Evolutionary conservation across 768 basidiomycete species (phyloP), one percentile per base, ranked within the genome.

Genomic region (Tylopilus rubrobrunneus): DNA sequence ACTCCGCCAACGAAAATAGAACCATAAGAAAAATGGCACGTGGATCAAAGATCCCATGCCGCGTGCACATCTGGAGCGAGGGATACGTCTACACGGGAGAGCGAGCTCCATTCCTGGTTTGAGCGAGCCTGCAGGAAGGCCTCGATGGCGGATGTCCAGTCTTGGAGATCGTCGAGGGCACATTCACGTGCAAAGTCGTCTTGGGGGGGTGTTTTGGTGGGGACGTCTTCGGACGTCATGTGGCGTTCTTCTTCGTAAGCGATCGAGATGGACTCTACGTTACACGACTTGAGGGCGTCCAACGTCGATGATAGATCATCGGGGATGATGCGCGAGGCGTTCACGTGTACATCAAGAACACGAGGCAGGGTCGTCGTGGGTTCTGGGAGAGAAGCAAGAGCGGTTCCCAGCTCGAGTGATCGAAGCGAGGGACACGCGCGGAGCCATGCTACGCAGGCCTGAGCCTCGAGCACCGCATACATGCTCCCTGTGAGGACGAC

Each of bases 401-500:
- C 29, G 3, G 62, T 52, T 7, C 66, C 68, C 1, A 67, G 58
- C 43, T 54, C 55, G 8, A 71, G 51, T 2, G 57, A 57, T 1
- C 40, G 36, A 21, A 69, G 47, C 2, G 52, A 53, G 7, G 68
- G 45, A 37, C 67, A 71, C 0, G 65, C 62, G 10, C 51, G 45
- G 1, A 69, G 45, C 68, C 68, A 69, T 11, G 67, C 48, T 1
- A 56, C 46, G 7, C 63, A 69, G 0, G 67, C 69, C 19, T 55
- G 55, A 12, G 51, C 45, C 48, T 69, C 69, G 43, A 51, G 53
- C 1, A 52, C 45, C 0, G 60, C 39, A 29, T 71, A 66, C 68
- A 69, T 69, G 62, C 68, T 68, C 2, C 68, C 68, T 0, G 69
- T 68, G 58, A 69, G 46, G 0, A 67, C 53, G 29, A 69, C 56